These are phyloP conservation scores for Penicillium sp. DNA, from an alignment of 2,329 filamentous ascomycete genomes.

Conservation along the genomic window DNA sequence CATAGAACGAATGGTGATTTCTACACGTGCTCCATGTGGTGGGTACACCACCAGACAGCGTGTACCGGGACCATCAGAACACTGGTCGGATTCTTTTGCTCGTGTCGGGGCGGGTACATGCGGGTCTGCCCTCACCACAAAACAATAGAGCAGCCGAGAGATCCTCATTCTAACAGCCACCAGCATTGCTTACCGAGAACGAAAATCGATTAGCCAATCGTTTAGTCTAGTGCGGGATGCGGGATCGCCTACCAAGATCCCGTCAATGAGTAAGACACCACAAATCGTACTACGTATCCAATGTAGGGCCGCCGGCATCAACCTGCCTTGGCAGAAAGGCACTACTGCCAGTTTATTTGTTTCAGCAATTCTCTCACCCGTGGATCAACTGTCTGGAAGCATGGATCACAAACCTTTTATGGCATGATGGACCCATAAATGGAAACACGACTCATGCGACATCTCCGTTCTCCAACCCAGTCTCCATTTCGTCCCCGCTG, in stretches of 20 bases:
- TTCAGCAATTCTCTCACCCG: not conserved
- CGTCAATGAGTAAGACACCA: not conserved
- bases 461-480: not conserved
- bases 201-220: not conserved
- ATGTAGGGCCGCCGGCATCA: not conserved
- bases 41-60: constrained; percentile 1
- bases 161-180: not conserved
- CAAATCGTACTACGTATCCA: not conserved
- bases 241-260: not conserved
- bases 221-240: not conserved
- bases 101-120: constrained; percentile 1
- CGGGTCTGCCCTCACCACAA: not conserved
- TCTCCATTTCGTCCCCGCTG: not conserved
- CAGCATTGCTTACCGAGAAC: not conserved
- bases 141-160: not conserved
- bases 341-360: not conserved
- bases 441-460: not conserved
- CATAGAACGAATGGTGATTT: not conserved
- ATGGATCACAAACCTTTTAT: not conserved
- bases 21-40: constrained; percentile 7
- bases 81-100: not conserved
- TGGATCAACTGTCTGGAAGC: not conserved
- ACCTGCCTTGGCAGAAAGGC: not conserved
- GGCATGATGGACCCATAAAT: not conserved
- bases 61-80: not conserved